Evolutionary conservation across 495 filamentous ascomycete species (phyloP).

Genomic region (Mycothermus thermophilus): DNA sequence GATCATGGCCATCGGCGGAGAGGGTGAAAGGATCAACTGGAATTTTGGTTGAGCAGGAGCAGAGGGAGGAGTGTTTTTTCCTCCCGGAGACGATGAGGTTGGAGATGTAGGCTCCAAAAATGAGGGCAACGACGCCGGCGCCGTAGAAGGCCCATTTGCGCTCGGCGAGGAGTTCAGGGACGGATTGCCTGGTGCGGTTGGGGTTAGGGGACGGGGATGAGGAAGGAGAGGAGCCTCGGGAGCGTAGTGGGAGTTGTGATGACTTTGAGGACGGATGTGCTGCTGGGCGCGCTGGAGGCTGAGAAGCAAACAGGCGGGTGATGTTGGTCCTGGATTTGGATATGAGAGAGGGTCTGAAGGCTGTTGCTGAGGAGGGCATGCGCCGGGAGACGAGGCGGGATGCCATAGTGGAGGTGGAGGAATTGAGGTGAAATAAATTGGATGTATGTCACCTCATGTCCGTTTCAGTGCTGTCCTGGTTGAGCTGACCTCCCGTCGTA

Average conservation of each 20-base stretch:
- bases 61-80: conserved; percentile 5
- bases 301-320: too few relatives aligned
- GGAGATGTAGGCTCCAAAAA: conserved; percentile 19
- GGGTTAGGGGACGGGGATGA: not conserved
- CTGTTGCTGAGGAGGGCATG: conserved; percentile 4
- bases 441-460: not conserved
- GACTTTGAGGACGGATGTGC: not conserved
- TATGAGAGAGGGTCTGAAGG: not conserved
- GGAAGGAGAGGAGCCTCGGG: not conserved
- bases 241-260: not conserved
- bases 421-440: not conserved
- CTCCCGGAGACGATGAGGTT: conserved; percentile 17
- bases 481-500: not conserved
- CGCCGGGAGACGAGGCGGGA: conserved; percentile 1
- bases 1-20: too few relatives aligned
- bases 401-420: conserved; percentile 5
- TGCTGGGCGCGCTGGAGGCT: not conserved
- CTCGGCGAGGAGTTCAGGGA: conserved; percentile 10
- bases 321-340: too few relatives aligned
- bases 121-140: conserved; percentile 12
- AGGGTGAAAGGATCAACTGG: too few relatives aligned
- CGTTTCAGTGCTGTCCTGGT: not conserved
- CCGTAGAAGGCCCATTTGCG: conserved; percentile 15
- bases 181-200: conserved; percentile 4
- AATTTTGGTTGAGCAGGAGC: too few relatives aligned